These are phyloP conservation scores for Lecanicillium sp. DNA, from an alignment of 2,329 filamentous ascomycete genomes.

Conservation along the genomic window DNA sequence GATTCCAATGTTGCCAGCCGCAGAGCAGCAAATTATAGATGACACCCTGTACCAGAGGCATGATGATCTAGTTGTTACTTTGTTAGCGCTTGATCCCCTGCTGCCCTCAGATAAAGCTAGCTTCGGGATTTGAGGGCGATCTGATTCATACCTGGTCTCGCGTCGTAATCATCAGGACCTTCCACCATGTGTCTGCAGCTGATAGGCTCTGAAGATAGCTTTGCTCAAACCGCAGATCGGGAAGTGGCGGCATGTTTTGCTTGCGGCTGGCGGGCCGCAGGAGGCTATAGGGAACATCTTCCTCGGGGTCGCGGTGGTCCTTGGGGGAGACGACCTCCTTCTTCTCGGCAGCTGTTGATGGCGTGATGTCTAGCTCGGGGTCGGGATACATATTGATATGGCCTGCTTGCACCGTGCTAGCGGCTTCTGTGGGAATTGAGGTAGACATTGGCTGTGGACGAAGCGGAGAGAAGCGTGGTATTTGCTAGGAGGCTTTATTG, in stretches of 20 bases:
- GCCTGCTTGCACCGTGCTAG: conserved; percentile 72
- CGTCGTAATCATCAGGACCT: conserved; percentile 74
- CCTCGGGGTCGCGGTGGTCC: conserved; percentile 39
- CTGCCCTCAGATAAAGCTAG: too few species aligned
- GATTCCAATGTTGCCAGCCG: conserved; percentile 90
- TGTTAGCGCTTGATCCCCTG: background rate
- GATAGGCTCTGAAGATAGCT: conserved; percentile 90
- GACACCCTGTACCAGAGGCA: conserved; percentile 81
- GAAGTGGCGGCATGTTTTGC: conserved; percentile 53
- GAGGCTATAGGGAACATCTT: conserved; percentile 62
- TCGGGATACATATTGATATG: conserved; percentile 69
- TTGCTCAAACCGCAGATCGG: conserved; percentile 93
- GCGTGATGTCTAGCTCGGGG: conserved; percentile 67
- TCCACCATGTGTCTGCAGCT: conserved; percentile 69
- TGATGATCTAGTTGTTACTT: conserved; percentile 51
- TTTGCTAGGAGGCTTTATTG: too few species aligned
- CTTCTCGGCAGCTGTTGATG: conserved; percentile 63
- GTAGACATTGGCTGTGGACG: conserved; percentile 36
- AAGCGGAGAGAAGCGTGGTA: too few species aligned
- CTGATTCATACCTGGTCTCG: conserved; percentile 68
- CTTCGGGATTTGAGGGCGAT: background rate
- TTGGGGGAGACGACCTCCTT: conserved; percentile 21
- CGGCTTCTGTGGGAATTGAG: conserved; percentile 57
- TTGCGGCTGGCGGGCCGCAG: conserved; percentile 43
- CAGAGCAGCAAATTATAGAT: conserved; percentile 78